These are phyloP conservation scores for Crotalaria pallida DNA, from an alignment of 306 rosid species.

Conservation along the genomic window DNA sequence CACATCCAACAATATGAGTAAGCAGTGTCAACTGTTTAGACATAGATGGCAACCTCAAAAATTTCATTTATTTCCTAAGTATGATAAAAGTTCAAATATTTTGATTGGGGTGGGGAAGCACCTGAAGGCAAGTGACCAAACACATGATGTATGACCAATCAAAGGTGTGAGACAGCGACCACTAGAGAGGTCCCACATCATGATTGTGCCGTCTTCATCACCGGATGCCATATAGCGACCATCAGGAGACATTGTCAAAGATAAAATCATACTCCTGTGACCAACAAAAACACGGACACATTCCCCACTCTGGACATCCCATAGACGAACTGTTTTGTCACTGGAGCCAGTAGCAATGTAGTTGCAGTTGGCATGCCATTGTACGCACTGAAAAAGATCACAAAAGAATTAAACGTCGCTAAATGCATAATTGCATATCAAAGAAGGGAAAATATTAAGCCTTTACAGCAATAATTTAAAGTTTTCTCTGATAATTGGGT, in stretches of 20 bases:
- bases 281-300: slow-evolving; percentile 95
- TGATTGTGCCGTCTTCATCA: slow-evolving; percentile 90
- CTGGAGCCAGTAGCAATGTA: slow-evolving; percentile 96
- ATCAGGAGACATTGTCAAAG: slow-evolving; percentile 93
- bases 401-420: slow-evolving; percentile 7
- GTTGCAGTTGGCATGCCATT: slow-evolving; percentile 99
- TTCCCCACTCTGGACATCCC: slow-evolving; percentile 98
- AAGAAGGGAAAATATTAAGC: neutral
- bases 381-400: slow-evolving; percentile 59
- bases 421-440: neutral
- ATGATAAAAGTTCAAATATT: neutral
- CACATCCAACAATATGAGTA: slow-evolving; percentile 14
- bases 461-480: neutral
- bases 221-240: slow-evolving; percentile 96
- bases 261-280: slow-evolving; percentile 87
- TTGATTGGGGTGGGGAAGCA: slow-evolving; percentile 7
- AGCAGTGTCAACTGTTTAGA: neutral
- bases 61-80: neutral
- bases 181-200: slow-evolving; percentile 97
- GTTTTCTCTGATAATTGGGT: neutral
- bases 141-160: slow-evolving; percentile 84
- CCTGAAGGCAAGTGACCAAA: slow-evolving; percentile 96
- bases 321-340: slow-evolving; percentile 89
- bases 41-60: neutral
- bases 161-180: slow-evolving; percentile 84